Percentiles rank a stretch among this genome's conserved stretches.
phyloP scores from a whole-genome alignment of 1,284 basidiomycete genomes.

The Ceratorhiza oryzae-sativae region DNA sequence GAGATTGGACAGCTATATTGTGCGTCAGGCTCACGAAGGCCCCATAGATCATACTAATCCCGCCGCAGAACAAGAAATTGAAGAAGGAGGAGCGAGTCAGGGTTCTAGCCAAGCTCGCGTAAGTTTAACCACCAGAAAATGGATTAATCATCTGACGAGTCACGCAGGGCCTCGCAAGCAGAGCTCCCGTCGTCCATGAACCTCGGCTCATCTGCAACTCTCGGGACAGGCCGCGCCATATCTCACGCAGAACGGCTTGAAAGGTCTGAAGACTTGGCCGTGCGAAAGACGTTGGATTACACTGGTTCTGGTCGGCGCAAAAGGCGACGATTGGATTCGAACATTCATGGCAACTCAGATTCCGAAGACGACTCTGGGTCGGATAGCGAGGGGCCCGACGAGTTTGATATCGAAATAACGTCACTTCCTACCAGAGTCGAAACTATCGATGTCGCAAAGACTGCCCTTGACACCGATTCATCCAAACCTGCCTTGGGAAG shows the following conservation, averaged over 20 bases:
- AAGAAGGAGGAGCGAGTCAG: slow-evolving; percentile 80
- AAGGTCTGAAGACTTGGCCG: slow-evolving; percentile 65
- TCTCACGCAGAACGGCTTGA: slow-evolving; percentile 68
- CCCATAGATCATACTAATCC: background rate
- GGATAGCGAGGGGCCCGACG: slow-evolving; percentile 52
- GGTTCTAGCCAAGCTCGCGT: slow-evolving; percentile 81
- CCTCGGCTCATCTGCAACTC: slow-evolving; percentile 77
- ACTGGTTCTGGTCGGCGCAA: slow-evolving; percentile 11
- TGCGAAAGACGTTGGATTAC: slow-evolving; percentile 62
- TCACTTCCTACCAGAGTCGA: background rate
- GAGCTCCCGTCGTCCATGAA: slow-evolving; percentile 63
- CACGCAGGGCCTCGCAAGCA: slow-evolving; percentile 72
- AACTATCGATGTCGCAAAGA: background rate
- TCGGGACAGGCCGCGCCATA: slow-evolving; percentile 70
- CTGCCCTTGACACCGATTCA: background rate
- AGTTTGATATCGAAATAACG: slow-evolving; percentile 38
- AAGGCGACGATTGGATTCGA: slow-evolving; percentile 34
- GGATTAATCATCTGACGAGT: background rate
- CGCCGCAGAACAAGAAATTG: slow-evolving; percentile 77
- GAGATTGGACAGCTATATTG: slow-evolving; percentile 84
- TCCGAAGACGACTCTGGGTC: slow-evolving; percentile 23
- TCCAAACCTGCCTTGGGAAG: slow-evolving; percentile 15
- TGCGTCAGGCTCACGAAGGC: slow-evolving; percentile 51
- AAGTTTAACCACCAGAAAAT: slow-evolving; percentile 48
- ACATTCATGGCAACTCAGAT: slow-evolving; percentile 17